Base-by-base conservation (phyloP, 805 yeast species). In the Middelhovenomyces tepae region DNA sequence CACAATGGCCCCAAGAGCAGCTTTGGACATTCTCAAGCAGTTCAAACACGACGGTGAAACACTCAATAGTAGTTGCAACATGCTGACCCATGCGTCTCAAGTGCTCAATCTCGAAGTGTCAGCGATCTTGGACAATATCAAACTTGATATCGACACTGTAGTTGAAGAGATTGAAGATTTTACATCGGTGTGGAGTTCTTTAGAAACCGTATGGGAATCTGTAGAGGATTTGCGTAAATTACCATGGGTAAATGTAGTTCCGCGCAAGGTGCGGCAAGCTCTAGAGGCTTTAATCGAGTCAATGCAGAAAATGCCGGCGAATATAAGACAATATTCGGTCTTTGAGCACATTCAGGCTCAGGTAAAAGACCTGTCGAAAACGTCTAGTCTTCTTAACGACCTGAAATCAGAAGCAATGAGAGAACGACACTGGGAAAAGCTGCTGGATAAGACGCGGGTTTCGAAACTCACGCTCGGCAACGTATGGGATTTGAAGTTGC, bases 321-420 rank as follows among this genome's bases (percentile, higher is more conserved):
- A 69, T 10, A 63, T 78, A 16, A 64, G 83, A 5, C 85, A 75
- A 40, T 79, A 82, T 50, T 60, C 75, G 1, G 86, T 87, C 0
- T 78, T 77, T 50, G 77, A 71, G 40, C 66, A 67, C 13, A 60
- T 78, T n/a, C 75, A 73, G 40, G 51, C 49, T 6, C 40, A 43
- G 1, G 51, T 80, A 6, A 69, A 69, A 29, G 50, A 51, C 2
- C 45, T 65, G 28, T 43, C 69, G 9, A 57, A 63, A 35, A 47
- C 64, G 18, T 50, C 59, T 23, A 51, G 67, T 1, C 25, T 64
- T 5, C 22, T 79, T 1, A 40, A 52, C 2, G 69, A 67, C 3
- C 54, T 84, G 36, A 71, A 67, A 36, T 68, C 75, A 3, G 78
- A 67, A 0, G 66, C 73, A 0, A 53, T 87, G 40, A 69, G 69